Evolutionary conservation across 148 eudicot genomes (phyloP), one percentile per base, ranked within the genome.

Genomic region (Mesembryanthemum crystallinum): DNA sequence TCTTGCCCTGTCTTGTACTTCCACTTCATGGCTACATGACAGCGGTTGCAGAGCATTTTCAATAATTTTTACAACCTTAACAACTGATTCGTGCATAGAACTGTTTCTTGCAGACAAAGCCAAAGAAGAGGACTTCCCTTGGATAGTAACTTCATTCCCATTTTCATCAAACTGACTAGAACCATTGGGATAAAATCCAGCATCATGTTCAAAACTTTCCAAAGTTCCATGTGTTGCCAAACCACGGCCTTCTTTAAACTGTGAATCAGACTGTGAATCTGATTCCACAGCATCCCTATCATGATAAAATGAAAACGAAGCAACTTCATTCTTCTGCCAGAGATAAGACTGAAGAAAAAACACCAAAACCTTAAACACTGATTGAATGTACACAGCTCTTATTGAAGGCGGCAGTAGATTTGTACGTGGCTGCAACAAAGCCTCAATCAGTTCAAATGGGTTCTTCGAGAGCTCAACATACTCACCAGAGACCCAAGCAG

Each of bases 401-500:
- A 84, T 78, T 2, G 88, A 85, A 42, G 96, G 88, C 54, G 96
- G 88, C 79, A 94, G 80, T 32, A 92, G 82, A 90, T 71, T 86
- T 37, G 98, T 92, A 43, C 98, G 90, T 33, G 98, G 98, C 73
- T 94, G 98, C 81, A 94, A 80, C 60, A 94, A 81, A 0, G 97
- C 96, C 77, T 94, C 97, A 85, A 88, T 78, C 69, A 92, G 76
- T 76, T 92, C 98, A 80, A 77, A 69, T 3, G 92, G 92, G 78
- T 90, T 90, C 64, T 78, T 90, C 24, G 97, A 90, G 70, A 89
- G 86, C 86, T 87, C 88, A 76, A 87, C 85, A 78, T 90, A 92
- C 80, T 94, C 97, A 73, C 96, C 97, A 8, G 92, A 85, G 24
- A 92, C 81, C 97, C 97, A 94, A 72, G 98, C 94, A 77, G 92